Conservation (phyloP, 495 filamentous ascomycete species). For the Lophiotrema nucula region DNA sequence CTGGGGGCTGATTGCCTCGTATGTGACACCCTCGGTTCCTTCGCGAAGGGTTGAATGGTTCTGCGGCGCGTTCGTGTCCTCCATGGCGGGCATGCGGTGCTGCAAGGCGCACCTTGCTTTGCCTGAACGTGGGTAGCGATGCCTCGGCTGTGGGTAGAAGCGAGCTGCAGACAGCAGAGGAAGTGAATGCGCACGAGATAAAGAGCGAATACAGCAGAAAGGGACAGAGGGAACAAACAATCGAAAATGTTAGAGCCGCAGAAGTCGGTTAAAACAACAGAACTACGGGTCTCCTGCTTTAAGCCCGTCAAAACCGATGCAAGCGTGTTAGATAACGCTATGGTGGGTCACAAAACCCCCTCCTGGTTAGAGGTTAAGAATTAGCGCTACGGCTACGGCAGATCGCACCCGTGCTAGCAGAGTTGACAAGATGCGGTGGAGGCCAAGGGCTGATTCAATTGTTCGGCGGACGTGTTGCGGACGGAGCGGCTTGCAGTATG, state of each 20-base stretch:
- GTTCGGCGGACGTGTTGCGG: neutral
- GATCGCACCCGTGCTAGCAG: neutral
- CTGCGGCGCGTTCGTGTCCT: constrained; percentile 9
- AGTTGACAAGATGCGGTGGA: neutral
- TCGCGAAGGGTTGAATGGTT: constrained; percentile 17
- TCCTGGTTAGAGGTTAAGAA: neutral
- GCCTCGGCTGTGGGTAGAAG: neutral
- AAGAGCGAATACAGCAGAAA: neutral
- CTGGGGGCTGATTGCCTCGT: constrained; percentile 26
- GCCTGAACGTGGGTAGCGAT: neutral
- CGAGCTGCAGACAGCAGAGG: neutral
- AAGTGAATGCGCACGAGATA: neutral
- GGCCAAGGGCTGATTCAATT: too few relatives aligned
- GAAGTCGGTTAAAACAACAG: constrained; percentile 1
- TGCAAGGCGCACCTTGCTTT: neutral
- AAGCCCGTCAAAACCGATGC: constrained; percentile 4
- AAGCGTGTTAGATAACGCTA: neutral
- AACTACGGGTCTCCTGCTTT: neutral
- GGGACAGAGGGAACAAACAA: neutral
- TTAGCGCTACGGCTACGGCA: neutral
- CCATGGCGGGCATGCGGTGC: constrained; percentile 3
- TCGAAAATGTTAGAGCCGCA: neutral
- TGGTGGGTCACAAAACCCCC: constrained; percentile 1
- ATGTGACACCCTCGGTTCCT: constrained; percentile 12
- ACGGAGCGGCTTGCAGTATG: neutral